Evolutionary conservation across 2,329 filamentous ascomycete species (phyloP).

Genomic region (Aureobasidium sp.): DNA sequence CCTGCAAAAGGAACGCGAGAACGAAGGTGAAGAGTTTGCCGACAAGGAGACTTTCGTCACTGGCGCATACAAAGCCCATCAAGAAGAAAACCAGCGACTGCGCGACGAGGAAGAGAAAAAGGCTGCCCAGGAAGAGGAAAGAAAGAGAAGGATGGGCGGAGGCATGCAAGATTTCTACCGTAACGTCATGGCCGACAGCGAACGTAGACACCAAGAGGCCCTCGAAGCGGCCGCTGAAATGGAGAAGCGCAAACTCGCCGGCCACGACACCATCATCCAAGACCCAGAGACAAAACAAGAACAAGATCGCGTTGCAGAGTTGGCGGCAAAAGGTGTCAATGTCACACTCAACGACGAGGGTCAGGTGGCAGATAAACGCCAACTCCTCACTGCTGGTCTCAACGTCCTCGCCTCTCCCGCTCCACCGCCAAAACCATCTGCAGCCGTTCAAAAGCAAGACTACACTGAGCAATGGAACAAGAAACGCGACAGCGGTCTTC

Average conservation of each 20-base stretch:
- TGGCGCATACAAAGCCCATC: constrained; percentile 72
- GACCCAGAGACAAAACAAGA: constrained; percentile 30
- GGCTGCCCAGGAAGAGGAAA: constrained; percentile 59
- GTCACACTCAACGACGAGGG: constrained; percentile 75
- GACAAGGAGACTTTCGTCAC: constrained; percentile 86
- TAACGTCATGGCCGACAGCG: constrained; percentile 63
- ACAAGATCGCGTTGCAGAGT: constrained; percentile 59
- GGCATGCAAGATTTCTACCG: constrained; percentile 71
- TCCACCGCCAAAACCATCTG: constrained; percentile 5
- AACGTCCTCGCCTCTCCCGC: constrained; percentile 50
- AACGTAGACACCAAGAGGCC: constrained; percentile 61
- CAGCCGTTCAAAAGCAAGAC: constrained; percentile 1
- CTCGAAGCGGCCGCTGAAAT: constrained; percentile 55
- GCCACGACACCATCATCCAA: constrained; percentile 19
- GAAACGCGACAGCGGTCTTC: constrained; percentile 44
- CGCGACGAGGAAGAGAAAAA: constrained; percentile 64
- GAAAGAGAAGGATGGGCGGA: constrained; percentile 57
- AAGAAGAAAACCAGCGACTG: constrained; percentile 63
- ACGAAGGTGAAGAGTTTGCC: constrained; percentile 71
- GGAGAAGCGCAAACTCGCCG: constrained; percentile 27
- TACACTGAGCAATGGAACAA: constrained; percentile 23
- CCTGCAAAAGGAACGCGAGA: constrained; percentile 68
- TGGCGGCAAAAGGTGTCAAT: constrained; percentile 56
- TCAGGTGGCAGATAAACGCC: constrained; percentile 76
- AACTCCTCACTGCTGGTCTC: constrained; percentile 67